Evolutionary conservation across 2,329 filamentous ascomycete genomes (phyloP).

Genomic region (Penicillium sp.): DNA sequence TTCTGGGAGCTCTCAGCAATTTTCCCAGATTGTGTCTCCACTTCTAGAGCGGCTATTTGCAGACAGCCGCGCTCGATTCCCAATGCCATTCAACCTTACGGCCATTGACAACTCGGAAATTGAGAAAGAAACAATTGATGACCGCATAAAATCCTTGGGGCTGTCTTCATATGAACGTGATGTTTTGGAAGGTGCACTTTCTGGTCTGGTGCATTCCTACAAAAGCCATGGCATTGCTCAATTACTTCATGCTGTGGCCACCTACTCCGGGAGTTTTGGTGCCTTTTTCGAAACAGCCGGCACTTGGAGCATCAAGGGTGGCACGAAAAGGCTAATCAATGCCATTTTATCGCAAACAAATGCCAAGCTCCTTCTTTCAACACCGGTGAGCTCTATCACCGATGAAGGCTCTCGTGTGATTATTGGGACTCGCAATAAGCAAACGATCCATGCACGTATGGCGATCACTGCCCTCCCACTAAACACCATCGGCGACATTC

Average conservation of each 20-base stretch:
- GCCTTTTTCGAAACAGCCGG: constrained; percentile 2
- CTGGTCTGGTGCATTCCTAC: constrained; percentile 13
- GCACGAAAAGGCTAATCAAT: constrained; percentile 2
- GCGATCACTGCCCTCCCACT: background rate
- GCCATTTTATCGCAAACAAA: background rate
- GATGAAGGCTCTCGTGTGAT: constrained; percentile 4
- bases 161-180: constrained; percentile 12
- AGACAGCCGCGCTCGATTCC: constrained; percentile 16
- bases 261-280: constrained; percentile 13
- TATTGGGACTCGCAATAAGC: background rate
- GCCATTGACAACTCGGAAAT: constrained; percentile 13
- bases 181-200: constrained; percentile 15
- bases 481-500: background rate
- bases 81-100: constrained; percentile 7
- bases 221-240: constrained; percentile 18
- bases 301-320: background rate
- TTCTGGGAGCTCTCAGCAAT: background rate
- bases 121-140: constrained; percentile 12
- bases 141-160: constrained; percentile 5
- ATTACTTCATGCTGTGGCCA: constrained; percentile 14
- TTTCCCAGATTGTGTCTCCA: background rate
- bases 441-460: background rate
- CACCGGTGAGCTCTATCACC: background rate
- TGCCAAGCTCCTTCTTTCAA: constrained; percentile 3
- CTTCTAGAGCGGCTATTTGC: constrained; percentile 12